Evolutionary conservation across 2,329 filamentous ascomycete genomes (phyloP), one percentile per base, ranked within the genome.

Genomic region (Aspergillus sp.): DNA sequence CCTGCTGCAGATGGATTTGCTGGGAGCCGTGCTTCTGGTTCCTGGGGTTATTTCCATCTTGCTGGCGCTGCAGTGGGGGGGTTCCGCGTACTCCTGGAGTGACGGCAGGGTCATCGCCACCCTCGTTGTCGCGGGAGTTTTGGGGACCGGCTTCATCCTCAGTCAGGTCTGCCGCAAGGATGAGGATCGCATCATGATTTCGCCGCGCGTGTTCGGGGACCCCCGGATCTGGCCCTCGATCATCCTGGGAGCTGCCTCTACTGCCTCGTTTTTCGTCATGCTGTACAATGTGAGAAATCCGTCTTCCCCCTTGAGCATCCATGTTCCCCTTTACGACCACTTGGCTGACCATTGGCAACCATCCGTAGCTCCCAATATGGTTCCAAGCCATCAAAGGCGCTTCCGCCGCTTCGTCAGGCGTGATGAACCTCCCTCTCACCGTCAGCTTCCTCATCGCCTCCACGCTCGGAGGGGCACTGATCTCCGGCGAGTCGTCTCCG

Each of bases 381-480:
- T 59, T 63, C 52, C 61, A 65, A 43, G 38, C 58, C 31, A 60
- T 65, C 49, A 61, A 65, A 52, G 46, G 34, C 28, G 60, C 54
- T 19, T 54, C 47, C 7, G 53, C 57, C 11, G 52, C 57, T 9
- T 3, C 53, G 1, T 62, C 59, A 1, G 57, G 57, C 28, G 23
- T 64, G 45, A 57, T 62, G 54, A 57, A 57, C 25, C 60, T 64
- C 9, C 60, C 63, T 1, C 54, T 57, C 22, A 50, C 58, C 30
- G 30, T 60, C 5, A 34, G 25, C 8, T 57, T 48, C 43, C 53
- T 62, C 19, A 3, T 43, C n/a, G 54, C 48, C 13, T 60, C 56
- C 31, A 34, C 31, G 4, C 31, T 34, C 7, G 31, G 31, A 34
- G 31, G 31, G 7, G 11, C 31, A 34, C 31, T 34, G 7, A 34